Evolutionary conservation across 768 basidiomycete species (phyloP).

Genomic region (Macrolepiota fuliginosa): DNA sequence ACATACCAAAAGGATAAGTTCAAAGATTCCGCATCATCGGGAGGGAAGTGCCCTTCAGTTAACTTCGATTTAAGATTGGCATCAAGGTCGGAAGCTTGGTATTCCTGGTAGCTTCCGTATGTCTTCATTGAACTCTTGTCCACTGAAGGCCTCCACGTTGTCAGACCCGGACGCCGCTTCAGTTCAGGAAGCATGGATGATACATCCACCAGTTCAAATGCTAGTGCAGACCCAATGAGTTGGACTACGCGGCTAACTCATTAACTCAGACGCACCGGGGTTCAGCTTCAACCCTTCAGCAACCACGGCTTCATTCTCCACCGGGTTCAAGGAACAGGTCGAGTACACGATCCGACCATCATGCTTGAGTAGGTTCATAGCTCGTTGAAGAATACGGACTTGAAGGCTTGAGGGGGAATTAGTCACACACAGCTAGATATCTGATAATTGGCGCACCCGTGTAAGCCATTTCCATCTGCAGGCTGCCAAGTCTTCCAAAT

Average conservation of each 20-base stretch:
- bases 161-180: conserved; percentile 71
- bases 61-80: conserved; percentile 58
- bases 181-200: conserved; percentile 71
- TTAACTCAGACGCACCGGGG: conserved; percentile 46
- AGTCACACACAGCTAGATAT: conserved; percentile 10
- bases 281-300: conserved; percentile 75
- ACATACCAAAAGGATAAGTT: conserved; percentile 73
- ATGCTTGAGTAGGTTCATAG: conserved; percentile 81
- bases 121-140: conserved; percentile 48
- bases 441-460: conserved; percentile 47
- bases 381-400: conserved; percentile 87
- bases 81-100: conserved; percentile 47
- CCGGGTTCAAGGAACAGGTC: conserved; percentile 94
- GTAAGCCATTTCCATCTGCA: conserved; percentile 88
- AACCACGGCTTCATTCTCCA: conserved; percentile 96
- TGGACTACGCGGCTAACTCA: background rate
- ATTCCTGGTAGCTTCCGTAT: conserved; percentile 62
- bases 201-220: conserved; percentile 79
- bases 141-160: conserved; percentile 73
- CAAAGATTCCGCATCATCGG: conserved; percentile 54
- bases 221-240: conserved; percentile 29
- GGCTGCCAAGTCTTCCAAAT: conserved; percentile 95
- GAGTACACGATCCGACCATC: conserved; percentile 96
- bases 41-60: conserved; percentile 78
- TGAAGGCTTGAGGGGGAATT: conserved; percentile 60